phyloP scores from a whole-genome alignment of 164 flowering plant genomes.

The Umbilicus rupestris region DNA sequence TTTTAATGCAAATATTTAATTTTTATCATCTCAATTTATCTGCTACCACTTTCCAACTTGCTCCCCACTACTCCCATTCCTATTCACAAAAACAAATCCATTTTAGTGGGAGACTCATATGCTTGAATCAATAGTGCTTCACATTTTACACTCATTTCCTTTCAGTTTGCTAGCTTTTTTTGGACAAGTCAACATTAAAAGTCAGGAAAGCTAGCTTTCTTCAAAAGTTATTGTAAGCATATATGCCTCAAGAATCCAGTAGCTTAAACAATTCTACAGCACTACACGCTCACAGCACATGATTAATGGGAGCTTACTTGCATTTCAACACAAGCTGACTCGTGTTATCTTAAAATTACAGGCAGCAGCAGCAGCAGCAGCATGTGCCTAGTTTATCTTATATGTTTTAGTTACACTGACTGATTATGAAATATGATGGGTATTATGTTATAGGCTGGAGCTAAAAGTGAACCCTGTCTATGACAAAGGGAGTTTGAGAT shows the following conservation, averaged over 20 bases:
- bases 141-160: not conserved
- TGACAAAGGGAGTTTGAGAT: not conserved
- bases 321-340: not conserved
- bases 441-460: not conserved
- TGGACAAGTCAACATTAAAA: conserved; percentile 7
- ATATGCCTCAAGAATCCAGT: not conserved
- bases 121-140: conserved; percentile 3
- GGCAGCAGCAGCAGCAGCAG: too few species aligned
- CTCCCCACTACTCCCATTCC: conserved; percentile 2
- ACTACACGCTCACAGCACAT: too few species aligned
- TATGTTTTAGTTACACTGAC: not conserved
- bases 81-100: not conserved
- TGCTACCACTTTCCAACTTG: conserved; percentile 5
- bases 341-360: not conserved
- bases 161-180: not conserved
- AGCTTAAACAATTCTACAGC: not conserved
- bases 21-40: not conserved
- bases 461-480: not conserved
- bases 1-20: not conserved
- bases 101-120: not conserved
- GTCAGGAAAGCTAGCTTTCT: conserved; percentile 6
- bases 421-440: not conserved
- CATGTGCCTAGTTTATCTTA: too few species aligned
- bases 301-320: not conserved
- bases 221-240: conserved; percentile 1